Percentiles rank a stretch among this genome's conserved stretches.
phyloP scores from a whole-genome alignment of 805 yeast species.

The Kodamaea nitidulidarum region DNA sequence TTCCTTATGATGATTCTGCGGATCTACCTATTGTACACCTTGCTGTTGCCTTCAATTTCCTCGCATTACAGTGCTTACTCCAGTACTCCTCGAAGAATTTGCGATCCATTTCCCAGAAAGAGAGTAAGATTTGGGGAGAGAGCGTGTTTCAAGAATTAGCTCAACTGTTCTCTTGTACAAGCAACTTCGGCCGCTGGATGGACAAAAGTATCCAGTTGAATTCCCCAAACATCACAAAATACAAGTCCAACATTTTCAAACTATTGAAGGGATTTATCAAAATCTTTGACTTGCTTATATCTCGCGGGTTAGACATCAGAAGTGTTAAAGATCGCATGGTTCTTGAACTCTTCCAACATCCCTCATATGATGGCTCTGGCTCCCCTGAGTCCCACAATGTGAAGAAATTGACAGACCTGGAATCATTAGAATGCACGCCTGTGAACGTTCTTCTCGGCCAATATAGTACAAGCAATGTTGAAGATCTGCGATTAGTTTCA shows the following conservation, averaged over 20 bases:
- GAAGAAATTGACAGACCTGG: too few species aligned
- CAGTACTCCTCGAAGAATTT: constrained; percentile 20
- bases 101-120: constrained; percentile 11
- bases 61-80: constrained; percentile 23
- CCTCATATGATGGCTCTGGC: background rate
- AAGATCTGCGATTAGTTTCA: background rate
- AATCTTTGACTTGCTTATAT: constrained; percentile 14
- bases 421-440: too few species aligned
- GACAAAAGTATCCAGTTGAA: constrained; percentile 6
- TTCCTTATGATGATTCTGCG: background rate
- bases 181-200: constrained; percentile 24
- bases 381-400: too few species aligned
- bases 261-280: constrained; percentile 24
- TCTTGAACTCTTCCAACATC: constrained; percentile 6
- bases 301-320: constrained; percentile 4
- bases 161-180: constrained; percentile 14
- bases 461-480: background rate
- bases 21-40: constrained; percentile 4
- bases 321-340: constrained; percentile 8
- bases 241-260: constrained; percentile 20
- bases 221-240: constrained; percentile 13
- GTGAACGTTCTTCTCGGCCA: background rate
- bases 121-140: constrained; percentile 11
- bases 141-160: constrained; percentile 15
- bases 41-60: constrained; percentile 23